Evolutionary conservation across 352 stramenopile genomes (phyloP).

Genomic region (Thraustochytrium striatum): DNA sequence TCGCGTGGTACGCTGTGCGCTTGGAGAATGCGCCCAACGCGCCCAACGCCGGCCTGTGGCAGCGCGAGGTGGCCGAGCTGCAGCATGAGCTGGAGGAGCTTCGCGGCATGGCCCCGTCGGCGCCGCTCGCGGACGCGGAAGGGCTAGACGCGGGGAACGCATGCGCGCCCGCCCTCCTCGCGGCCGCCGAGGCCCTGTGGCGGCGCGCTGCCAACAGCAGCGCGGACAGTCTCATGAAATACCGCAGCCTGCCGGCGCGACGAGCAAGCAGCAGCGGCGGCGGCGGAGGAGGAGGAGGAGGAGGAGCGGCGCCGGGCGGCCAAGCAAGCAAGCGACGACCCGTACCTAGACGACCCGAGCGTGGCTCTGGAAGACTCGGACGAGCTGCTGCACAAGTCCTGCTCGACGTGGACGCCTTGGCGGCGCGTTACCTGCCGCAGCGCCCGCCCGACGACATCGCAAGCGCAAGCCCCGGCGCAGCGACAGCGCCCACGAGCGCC

Average conservation of each 20-base stretch:
- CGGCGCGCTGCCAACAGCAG: neutral
- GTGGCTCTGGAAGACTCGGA: conserved; percentile 29
- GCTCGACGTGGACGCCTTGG: neutral
- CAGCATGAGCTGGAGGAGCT: neutral
- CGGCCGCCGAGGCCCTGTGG: neutral
- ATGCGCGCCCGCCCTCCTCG: too few species aligned
- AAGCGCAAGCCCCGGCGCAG: too few species aligned
- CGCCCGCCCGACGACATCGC: too few species aligned
- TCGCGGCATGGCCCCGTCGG: neutral
- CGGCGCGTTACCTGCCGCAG: neutral
- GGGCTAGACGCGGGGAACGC: too few species aligned
- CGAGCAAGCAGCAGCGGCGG: neutral
- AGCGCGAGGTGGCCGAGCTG: neutral
- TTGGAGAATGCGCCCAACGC: neutral
- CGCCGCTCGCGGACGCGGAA: neutral
- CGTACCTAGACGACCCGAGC: neutral
- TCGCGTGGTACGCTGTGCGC: conserved; percentile 27
- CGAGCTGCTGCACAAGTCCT: conserved; percentile 21
- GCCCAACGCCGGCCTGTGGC: conserved; percentile 16
- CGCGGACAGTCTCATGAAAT: neutral
- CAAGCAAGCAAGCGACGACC: too few species aligned
- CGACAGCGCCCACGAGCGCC: neutral
- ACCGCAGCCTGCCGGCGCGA: neutral
- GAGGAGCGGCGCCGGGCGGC: too few species aligned
- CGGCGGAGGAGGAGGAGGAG: conserved; percentile 17